These are phyloP conservation scores for Agrostemma githago DNA, from an alignment of 148 eudicot genomes.

Conservation along the genomic window DNA sequence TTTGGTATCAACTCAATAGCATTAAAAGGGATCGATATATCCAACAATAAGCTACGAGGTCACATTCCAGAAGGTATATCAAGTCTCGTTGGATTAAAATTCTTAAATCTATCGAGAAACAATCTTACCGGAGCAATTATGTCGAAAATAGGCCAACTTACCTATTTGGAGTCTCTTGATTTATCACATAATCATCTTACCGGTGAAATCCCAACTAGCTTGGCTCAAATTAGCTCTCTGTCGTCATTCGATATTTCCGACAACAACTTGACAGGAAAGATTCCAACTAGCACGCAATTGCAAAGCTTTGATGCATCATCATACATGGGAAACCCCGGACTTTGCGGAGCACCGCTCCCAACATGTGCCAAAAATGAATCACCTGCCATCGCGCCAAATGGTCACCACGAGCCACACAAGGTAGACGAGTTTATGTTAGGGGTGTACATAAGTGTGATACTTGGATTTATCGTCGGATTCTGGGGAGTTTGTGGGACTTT, in stretches of 20 bases:
- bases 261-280: constrained; percentile 5
- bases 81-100: not conserved
- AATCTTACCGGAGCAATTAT: constrained; percentile 7
- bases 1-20: not conserved
- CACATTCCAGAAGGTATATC: constrained; percentile 10
- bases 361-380: not conserved
- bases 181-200: constrained; percentile 5
- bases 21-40: not conserved
- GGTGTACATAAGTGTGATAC: constrained; percentile 17
- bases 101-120: constrained; percentile 16
- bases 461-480: constrained; percentile 6
- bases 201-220: not conserved
- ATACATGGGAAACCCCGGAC: constrained; percentile 6
- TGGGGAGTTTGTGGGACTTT: too few relatives aligned
- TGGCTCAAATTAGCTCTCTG: not conserved
- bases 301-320: not conserved
- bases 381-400: not conserved
- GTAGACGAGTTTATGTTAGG: not conserved
- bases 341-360: constrained; percentile 9
- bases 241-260: not conserved
- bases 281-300: not conserved
- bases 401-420: not conserved
- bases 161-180: constrained; percentile 2
- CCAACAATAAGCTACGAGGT: constrained; percentile 1
- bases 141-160: constrained; percentile 2